Conservation (phyloP, 106 monocot species). For the Dioscorea alata region DNA sequence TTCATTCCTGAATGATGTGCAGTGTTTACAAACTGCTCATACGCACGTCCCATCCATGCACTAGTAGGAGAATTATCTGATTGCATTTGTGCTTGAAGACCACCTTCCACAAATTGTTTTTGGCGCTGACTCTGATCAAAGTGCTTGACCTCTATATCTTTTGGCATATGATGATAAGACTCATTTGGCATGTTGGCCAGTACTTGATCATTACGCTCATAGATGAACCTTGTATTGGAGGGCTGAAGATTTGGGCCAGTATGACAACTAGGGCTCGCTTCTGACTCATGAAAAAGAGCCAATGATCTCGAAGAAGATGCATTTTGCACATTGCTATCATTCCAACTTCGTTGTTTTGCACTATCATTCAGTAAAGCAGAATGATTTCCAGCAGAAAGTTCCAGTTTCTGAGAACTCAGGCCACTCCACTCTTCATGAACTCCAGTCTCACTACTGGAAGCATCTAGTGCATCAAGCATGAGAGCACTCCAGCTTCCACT, state of each 20-base stretch:
- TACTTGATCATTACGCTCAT: constrained; percentile 23
- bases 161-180: constrained; percentile 24
- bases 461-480: constrained; percentile 82
- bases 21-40: constrained; percentile 19
- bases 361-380: constrained; percentile 17
- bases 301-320: constrained; percentile 28
- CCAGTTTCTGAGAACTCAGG: constrained; percentile 48
- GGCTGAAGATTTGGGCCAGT: constrained; percentile 31
- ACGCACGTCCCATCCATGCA: constrained; percentile 31
- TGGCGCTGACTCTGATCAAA: constrained; percentile 15
- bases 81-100: constrained; percentile 20
- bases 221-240: constrained; percentile 16
- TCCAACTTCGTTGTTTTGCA: constrained; percentile 27
- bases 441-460: constrained; percentile 68
- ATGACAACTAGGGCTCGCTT: constrained; percentile 17
- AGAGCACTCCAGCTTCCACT: constrained; percentile 94
- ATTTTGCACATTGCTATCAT: constrained; percentile 21
- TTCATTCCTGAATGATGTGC: constrained; percentile 20
- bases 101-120: constrained; percentile 17
- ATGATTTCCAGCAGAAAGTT: constrained; percentile 29
- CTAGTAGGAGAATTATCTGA: constrained; percentile 16
- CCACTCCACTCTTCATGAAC: constrained; percentile 79
- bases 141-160: constrained; percentile 7
- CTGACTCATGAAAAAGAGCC: constrained; percentile 31
- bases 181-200: constrained; percentile 17